These are phyloP conservation scores for Potentilla sterilis DNA, from an alignment of 306 rosid genomes.

Conservation along the genomic window DNA sequence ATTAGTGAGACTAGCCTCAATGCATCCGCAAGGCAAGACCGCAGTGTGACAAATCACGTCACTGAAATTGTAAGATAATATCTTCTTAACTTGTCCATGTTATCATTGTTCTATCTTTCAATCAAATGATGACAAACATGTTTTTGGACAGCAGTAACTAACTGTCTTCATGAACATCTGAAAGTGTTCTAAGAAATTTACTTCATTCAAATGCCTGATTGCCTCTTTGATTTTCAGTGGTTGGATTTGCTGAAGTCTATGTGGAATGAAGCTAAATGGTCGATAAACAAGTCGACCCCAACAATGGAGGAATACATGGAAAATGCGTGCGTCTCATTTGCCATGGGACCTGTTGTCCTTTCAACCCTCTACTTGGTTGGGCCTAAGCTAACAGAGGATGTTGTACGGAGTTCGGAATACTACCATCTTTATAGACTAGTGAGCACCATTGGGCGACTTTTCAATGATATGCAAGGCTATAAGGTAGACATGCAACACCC, in stretches of 20 bases:
- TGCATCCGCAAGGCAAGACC: constrained; percentile 55
- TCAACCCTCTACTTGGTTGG: constrained; percentile 72
- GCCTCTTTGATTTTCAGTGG: constrained; percentile 57
- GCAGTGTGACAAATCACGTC: constrained; percentile 45
- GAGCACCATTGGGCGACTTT: constrained; percentile 69
- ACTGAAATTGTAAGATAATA: constrained; percentile 56
- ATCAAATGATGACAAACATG: background rate
- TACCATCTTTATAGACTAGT: constrained; percentile 45
- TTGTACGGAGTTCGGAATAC: constrained; percentile 39
- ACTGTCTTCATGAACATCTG: background rate
- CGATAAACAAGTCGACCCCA: constrained; percentile 48
- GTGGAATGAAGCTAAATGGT: constrained; percentile 72
- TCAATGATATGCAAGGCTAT: constrained; percentile 55
- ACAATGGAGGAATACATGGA: constrained; percentile 62
- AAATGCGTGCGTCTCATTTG: constrained; percentile 57
- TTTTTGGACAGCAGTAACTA: background rate
- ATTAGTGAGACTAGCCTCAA: constrained; percentile 58
- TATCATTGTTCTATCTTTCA: background rate
- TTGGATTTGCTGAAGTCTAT: constrained; percentile 56
- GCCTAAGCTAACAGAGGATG: constrained; percentile 57
- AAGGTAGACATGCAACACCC: constrained; percentile 40
- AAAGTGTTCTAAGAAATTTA: background rate
- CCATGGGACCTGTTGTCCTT: constrained; percentile 76
- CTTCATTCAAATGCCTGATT: background rate
- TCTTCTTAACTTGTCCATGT: constrained; percentile 19